Evolutionary conservation across 2,329 filamentous ascomycete species (phyloP).

Genomic region (Hypocrella siamensis): DNA sequence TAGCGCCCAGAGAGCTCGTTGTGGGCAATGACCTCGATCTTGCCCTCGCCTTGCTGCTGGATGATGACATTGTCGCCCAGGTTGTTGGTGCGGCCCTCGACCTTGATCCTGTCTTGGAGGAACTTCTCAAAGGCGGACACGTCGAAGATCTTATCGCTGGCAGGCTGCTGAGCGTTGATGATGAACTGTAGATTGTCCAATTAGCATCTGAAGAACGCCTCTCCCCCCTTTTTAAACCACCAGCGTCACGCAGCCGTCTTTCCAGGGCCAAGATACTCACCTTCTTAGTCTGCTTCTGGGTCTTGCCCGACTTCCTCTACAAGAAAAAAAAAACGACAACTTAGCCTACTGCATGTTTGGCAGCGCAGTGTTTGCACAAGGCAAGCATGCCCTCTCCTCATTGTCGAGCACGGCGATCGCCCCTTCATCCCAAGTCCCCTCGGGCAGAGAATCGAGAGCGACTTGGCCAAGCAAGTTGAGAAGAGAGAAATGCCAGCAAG

Average conservation of each 20-base stretch:
- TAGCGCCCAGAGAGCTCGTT: slow-evolving; percentile 97
- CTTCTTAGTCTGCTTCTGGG: slow-evolving; percentile 79
- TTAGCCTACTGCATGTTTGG: slow-evolving; percentile 98
- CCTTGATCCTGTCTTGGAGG: slow-evolving; percentile 99
- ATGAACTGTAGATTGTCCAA: slow-evolving; percentile 52
- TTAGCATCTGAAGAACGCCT: too few species aligned
- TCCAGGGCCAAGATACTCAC: slow-evolving; percentile 22
- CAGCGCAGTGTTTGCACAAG: too few species aligned
- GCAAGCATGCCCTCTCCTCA: too few species aligned
- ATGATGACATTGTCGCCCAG: slow-evolving; percentile 87
- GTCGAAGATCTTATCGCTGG: slow-evolving; percentile 99
- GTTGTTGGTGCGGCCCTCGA: slow-evolving; percentile 95
- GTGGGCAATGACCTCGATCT: slow-evolving; percentile 95
- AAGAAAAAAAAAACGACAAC: slow-evolving; percentile 32
- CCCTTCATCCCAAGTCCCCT: too few species aligned
- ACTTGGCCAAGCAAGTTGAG: too few species aligned
- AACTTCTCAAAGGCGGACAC: slow-evolving; percentile 98
- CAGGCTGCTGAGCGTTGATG: slow-evolving; percentile 98
- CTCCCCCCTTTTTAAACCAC: background rate
- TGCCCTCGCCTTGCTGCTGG: slow-evolving; percentile 83
- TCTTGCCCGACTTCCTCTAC: slow-evolving; percentile 51
- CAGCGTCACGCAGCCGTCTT: background rate
- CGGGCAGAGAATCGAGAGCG: too few species aligned
- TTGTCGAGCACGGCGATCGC: too few species aligned
- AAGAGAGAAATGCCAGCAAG: too few species aligned